Evolutionary conservation across 2,329 filamentous ascomycete species (phyloP), one percentile per base, ranked within the genome.

Genomic region (Botrytis medusae): DNA sequence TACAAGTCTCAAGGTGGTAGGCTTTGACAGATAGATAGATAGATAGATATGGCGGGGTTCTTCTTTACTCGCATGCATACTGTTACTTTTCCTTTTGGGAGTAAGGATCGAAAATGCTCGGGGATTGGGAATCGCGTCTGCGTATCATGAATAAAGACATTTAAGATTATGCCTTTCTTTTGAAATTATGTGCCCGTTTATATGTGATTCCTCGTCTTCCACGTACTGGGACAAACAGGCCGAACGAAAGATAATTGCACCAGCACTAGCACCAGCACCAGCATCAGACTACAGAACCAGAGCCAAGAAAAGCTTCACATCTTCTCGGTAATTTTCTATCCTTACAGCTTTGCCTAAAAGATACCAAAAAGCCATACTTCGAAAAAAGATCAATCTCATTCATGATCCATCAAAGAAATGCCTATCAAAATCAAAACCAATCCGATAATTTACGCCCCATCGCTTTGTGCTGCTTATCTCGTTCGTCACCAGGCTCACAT

Each of bases 351-450:
- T 48, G 46, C 64, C 51, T 29, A 32, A 42, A 54, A 68, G 46
- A 68, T 68, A 68, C 34, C 48, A 16, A 54, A 54, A 40, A 51
- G 29, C 46, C 64, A 40, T 54, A 54, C 25, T 54, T 29, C 40
- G 22, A 54, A 54, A 54, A 68, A 34, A 29, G n/a, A 57, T 57
- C 51, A 57, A 57, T 68, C 32, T 68, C 64, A 68, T 68, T 54
- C 46, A 57, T 54, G 48, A 68, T 68, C 64, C 32, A 67, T 54
- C 46, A 37, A 51, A 42, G 37, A 40, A 16, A 68, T 67, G 40
- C 64, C 64, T 32, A n/a, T 34, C 64, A 68, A 67, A 68, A 29
- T 68, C 25, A 68, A 68, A 40, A 32, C 64, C 64, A 42, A 29
- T 18, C 64, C 64, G 46, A 54, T 54, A 12, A 68, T 68, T 54